Percentiles rank a stretch among this genome's conserved stretches.
phyloP scores from a whole-genome alignment of 2,329 filamentous ascomycete genomes.

The Colletotrichum simmondsii region DNA sequence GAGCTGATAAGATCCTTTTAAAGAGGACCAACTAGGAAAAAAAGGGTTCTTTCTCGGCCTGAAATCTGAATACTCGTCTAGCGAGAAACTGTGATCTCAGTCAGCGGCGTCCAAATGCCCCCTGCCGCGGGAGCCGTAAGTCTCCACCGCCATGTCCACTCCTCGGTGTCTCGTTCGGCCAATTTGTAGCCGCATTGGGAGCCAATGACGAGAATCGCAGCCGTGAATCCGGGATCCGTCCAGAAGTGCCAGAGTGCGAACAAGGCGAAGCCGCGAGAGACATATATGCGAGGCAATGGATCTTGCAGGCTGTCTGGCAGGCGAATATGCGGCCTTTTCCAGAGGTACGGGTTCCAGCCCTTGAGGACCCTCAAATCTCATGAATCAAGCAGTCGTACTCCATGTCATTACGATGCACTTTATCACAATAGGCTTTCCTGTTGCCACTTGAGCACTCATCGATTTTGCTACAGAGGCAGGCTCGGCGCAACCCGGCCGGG shows the following conservation, averaged over 20 bases:
- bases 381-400: not conserved
- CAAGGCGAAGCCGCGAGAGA: not conserved
- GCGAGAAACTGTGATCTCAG: constrained; percentile 16
- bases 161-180: constrained; percentile 23
- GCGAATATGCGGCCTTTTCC: not conserved
- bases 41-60: constrained; percentile 15
- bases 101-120: constrained; percentile 18
- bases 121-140: constrained; percentile 10
- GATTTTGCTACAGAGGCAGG: not conserved
- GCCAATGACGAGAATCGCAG: not conserved
- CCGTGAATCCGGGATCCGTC: not conserved
- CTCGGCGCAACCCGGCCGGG: not conserved
- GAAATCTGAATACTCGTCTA: not conserved
- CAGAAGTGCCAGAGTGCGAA: not conserved
- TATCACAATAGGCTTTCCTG: not conserved
- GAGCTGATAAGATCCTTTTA: constrained; percentile 17
- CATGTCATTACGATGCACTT: constrained; percentile 11
- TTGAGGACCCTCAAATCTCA: not conserved
- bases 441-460: constrained; percentile 9
- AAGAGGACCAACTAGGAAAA: not conserved
- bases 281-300: not conserved
- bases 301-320: not conserved
- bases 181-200: constrained; percentile 1
- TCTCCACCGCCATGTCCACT: constrained; percentile 17
- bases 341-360: not conserved